These are phyloP conservation scores for Syzygium aqueum DNA, from an alignment of 345 rosid species.

Conservation along the genomic window DNA sequence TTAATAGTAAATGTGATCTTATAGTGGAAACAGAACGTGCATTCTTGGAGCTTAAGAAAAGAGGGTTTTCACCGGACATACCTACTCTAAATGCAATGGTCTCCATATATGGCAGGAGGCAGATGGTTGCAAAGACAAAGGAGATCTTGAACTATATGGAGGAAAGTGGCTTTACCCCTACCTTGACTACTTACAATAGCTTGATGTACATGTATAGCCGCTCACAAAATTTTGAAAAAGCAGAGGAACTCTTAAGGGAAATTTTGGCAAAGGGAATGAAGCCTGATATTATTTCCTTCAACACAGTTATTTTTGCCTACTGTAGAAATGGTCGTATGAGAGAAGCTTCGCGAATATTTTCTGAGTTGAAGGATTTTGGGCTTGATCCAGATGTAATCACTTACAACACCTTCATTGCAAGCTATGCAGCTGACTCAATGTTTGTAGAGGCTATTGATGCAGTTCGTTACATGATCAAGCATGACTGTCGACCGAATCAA, in stretches of 20 bases:
- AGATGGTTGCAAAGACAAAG: slow-evolving; percentile 60
- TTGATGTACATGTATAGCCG: slow-evolving; percentile 88
- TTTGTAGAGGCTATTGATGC: slow-evolving; percentile 71
- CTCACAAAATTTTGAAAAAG: slow-evolving; percentile 52
- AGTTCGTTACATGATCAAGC: slow-evolving; percentile 69
- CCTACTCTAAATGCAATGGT: slow-evolving; percentile 85
- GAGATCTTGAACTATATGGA: slow-evolving; percentile 73
- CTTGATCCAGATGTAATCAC: slow-evolving; percentile 76
- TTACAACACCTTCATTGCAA: slow-evolving; percentile 72
- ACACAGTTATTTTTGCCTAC: slow-evolving; percentile 78
- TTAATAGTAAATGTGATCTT: slow-evolving; percentile 75
- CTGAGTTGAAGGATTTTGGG: slow-evolving; percentile 63
- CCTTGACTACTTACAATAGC: slow-evolving; percentile 77
- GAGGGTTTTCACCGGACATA: slow-evolving; percentile 65
- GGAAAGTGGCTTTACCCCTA: slow-evolving; percentile 68
- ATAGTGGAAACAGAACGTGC: slow-evolving; percentile 71
- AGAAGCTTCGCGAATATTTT: slow-evolving; percentile 71
- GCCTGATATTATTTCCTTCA: slow-evolving; percentile 87
- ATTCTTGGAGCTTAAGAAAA: slow-evolving; percentile 55
- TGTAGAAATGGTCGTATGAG: slow-evolving; percentile 87
- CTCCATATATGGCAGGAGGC: slow-evolving; percentile 83
- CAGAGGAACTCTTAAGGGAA: slow-evolving; percentile 66
- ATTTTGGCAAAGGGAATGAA: slow-evolving; percentile 57
- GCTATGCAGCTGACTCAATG: slow-evolving; percentile 90
- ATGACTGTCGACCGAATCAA: slow-evolving; percentile 63